Conservation (phyloP, 163 green algal genomes). For the Chlamydomonas reinhardtii region DNA sequence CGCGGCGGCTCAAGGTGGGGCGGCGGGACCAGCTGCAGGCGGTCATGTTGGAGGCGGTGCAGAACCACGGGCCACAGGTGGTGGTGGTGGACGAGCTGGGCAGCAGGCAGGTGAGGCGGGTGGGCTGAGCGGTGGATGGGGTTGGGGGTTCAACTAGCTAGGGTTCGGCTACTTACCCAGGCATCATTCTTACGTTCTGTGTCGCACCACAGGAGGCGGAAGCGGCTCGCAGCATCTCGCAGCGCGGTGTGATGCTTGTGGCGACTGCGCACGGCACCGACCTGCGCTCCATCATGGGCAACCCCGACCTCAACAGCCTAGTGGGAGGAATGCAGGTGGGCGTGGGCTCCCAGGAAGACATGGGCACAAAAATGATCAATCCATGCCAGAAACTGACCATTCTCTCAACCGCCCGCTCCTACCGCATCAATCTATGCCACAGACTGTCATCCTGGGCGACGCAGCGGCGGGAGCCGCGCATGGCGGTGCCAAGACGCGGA, state of each 20-base stretch:
- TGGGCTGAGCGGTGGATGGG: too few species aligned
- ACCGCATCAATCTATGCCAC: too few species aligned
- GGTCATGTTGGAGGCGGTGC: constrained; percentile 47
- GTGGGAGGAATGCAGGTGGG: constrained; percentile 59
- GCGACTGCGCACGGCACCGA: constrained; percentile 58
- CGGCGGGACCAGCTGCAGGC: constrained; percentile 2
- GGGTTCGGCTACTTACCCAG: too few species aligned
- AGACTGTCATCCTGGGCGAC: constrained; percentile 58
- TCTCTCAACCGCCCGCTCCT: too few species aligned
- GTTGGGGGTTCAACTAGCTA: too few species aligned
- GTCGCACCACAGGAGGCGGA: constrained; percentile 66
- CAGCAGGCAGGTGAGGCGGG: constrained; percentile 50
- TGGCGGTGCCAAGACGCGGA: constrained; percentile 50
- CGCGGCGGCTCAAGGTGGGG: constrained; percentile 58
- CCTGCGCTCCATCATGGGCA: constrained; percentile 62
- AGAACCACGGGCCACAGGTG: constrained; percentile 67
- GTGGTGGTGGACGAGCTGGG: constrained; percentile 79
- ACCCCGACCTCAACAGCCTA: constrained; percentile 66
- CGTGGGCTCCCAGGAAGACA: neutral
- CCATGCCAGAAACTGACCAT: too few species aligned
- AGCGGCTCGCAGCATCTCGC: constrained; percentile 62
- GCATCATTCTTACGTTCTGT: too few species aligned
- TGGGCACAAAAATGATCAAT: too few species aligned
- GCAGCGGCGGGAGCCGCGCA: constrained; percentile 23
- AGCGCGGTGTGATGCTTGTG: constrained; percentile 70